Evolutionary conservation across 139 green algal species (phyloP), one percentile per base, ranked within the genome.

Genomic region (Chlamydomonas sphaeroides): DNA sequence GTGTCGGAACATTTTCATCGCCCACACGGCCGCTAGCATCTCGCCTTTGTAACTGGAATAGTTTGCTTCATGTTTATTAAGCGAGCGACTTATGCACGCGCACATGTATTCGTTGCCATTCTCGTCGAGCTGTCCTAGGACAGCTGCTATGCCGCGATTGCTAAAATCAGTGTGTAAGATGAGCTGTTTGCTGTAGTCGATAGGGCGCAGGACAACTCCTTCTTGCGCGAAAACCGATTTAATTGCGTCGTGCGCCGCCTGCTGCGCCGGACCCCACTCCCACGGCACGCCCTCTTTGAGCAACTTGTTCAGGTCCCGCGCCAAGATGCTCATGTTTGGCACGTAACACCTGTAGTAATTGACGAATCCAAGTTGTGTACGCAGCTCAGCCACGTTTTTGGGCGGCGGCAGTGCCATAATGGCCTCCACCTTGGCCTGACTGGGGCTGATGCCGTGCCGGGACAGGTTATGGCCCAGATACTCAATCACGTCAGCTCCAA

Each of bases 271-370:
- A 6, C 35, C 62, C 87, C 87, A 91, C 32, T 49, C 8, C 49
- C 78, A 87, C 11, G 15, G 5, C 39, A 33, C 51, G 48, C 69
- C 42, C 41, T 85, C 86, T 4, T 38, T 67, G 10, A 84, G 68
- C 56, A 92, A 23, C 1, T 32, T 48, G 45, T 77, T 80, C 6
- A 92, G 68, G 7, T 86, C 86, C 21, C 51, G 23, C 2, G 51
- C 62, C 15, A 89, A 75, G 0, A 11, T 68, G 69, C 84, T 86
- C 66, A 65, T 88, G 20, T 72, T 42, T 10, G 78, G 77, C 5
- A 90, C 65, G 62, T 85, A 94, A 32, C 78, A 72, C 1, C 88
- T 59, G 51, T 91, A 92, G 68, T 86, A 94, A 28, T 86, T 86
- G 23, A 86, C 49, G n/a, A 94, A 74, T 0, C 88, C 87, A 36